These are phyloP conservation scores for Phytophthora idaei DNA, from an alignment of 352 stramenopile genomes.

Conservation along the genomic window DNA sequence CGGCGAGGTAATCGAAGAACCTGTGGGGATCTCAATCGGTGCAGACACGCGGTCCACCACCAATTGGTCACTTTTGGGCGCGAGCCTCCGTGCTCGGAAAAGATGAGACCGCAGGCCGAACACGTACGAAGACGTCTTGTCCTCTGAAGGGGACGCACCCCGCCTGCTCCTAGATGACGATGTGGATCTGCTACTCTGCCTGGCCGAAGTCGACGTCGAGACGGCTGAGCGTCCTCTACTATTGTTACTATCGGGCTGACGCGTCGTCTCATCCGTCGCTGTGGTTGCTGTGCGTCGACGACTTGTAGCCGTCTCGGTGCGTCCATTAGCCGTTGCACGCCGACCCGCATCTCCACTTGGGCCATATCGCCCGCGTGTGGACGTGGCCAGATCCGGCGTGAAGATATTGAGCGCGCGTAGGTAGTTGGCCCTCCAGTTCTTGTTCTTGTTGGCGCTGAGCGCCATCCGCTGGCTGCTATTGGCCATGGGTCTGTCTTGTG, in stretches of 20 bases:
- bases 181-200: slow-evolving; percentile 22
- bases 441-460: slow-evolving; percentile 39
- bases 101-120: slow-evolving; percentile 44
- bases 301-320: slow-evolving; percentile 8
- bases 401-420: slow-evolving; percentile 79
- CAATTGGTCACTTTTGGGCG: slow-evolving; percentile 26
- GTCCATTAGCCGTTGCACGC: slow-evolving; percentile 1
- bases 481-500: slow-evolving; percentile 17
- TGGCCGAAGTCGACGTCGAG: slow-evolving; percentile 15
- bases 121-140: slow-evolving; percentile 34
- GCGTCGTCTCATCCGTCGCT: slow-evolving; percentile 8
- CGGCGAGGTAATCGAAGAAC: slow-evolving; percentile 9
- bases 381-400: slow-evolving; percentile 45
- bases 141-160: slow-evolving; percentile 15
- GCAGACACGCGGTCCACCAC: slow-evolving; percentile 53
- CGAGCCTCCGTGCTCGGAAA: slow-evolving; percentile 33
- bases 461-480: slow-evolving; percentile 32
- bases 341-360: background rate
- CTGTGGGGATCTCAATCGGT: slow-evolving; percentile 68
- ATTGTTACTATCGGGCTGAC: slow-evolving; percentile 15
- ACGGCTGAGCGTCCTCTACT: slow-evolving; percentile 19
- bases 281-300: background rate
- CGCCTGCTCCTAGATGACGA: slow-evolving; percentile 26
- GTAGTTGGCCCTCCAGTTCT: slow-evolving; percentile 83
- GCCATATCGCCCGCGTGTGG: slow-evolving; percentile 19